Conservation (phyloP, 306 rosid species). For the Lotus japonicus region DNA sequence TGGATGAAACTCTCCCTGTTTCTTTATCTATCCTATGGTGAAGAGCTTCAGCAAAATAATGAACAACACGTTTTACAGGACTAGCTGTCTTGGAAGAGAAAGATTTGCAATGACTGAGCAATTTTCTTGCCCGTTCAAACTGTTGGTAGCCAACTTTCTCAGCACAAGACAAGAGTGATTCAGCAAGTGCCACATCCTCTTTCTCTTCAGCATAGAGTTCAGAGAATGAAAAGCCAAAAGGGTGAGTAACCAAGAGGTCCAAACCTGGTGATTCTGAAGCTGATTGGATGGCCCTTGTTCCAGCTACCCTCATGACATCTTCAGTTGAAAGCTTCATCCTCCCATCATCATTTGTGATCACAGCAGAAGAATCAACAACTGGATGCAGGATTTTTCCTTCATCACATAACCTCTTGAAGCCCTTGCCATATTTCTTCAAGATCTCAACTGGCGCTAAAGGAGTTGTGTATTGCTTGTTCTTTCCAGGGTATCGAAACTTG, state of each 20-base stretch:
- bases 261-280: constrained; percentile 17
- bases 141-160: constrained; percentile 57
- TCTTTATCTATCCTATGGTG: constrained; percentile 41
- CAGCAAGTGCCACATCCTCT: constrained; percentile 48
- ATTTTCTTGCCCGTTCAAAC: constrained; percentile 34
- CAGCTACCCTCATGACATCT: constrained; percentile 55
- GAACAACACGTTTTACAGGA: constrained; percentile 43
- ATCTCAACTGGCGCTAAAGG: constrained; percentile 46
- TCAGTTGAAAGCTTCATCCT: constrained; percentile 45
- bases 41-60: constrained; percentile 52
- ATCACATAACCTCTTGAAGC: constrained; percentile 27
- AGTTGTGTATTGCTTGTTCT: constrained; percentile 6
- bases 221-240: constrained; percentile 36
- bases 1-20: constrained; percentile 38
- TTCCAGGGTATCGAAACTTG: constrained; percentile 19
- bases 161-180: constrained; percentile 54
- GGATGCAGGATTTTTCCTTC: constrained; percentile 27
- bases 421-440: constrained; percentile 38
- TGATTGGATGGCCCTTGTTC: constrained; percentile 55
- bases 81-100: constrained; percentile 37
- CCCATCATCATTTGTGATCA: neutral
- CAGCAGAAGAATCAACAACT: neutral
- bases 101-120: constrained; percentile 33
- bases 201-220: constrained; percentile 42
- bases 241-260: constrained; percentile 30